These are phyloP conservation scores for Mesostigma viride DNA, from an alignment of 139 green algal species.

Conservation along the genomic window DNA sequence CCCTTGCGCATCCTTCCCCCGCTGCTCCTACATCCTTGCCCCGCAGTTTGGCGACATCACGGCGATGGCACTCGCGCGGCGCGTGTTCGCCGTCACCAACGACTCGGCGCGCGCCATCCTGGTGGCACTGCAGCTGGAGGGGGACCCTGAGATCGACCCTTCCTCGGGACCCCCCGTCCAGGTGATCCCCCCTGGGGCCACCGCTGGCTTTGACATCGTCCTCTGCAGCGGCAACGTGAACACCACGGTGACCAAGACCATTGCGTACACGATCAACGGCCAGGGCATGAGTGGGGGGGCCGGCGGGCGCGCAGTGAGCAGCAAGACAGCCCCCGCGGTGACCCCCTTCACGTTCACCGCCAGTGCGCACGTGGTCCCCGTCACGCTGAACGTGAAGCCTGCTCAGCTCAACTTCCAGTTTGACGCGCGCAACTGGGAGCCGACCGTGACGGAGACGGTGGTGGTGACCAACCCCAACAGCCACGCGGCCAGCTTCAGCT, in stretches of 20 bases:
- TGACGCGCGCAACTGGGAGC: constrained; percentile 14
- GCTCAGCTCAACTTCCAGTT: constrained; percentile 42
- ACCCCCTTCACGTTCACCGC: constrained; percentile 48
- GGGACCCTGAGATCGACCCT: neutral
- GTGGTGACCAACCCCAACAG: constrained; percentile 50
- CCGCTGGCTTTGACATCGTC: constrained; percentile 43
- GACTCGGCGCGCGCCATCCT: constrained; percentile 39
- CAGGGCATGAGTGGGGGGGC: neutral
- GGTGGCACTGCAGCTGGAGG: constrained; percentile 42
- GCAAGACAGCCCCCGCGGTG: neutral
- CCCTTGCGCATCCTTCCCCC: no score
- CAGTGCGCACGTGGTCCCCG: constrained; percentile 44
- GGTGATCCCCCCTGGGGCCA: constrained; percentile 22
- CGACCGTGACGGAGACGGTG: constrained; percentile 42
- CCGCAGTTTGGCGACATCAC: no score
- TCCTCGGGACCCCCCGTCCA: neutral
- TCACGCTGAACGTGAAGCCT: constrained; percentile 4
- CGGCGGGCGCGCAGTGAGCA: neutral
- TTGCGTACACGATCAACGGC: constrained; percentile 61
- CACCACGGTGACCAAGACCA: no score
- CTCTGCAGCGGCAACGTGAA: constrained; percentile 21
- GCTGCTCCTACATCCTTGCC: no score
- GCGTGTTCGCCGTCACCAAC: constrained; percentile 58
- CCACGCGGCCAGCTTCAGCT: constrained; percentile 48
- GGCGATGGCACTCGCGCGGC: no score